Conservation (phyloP, 768 basidiomycete species). For the Trametes meyenii region DNA sequence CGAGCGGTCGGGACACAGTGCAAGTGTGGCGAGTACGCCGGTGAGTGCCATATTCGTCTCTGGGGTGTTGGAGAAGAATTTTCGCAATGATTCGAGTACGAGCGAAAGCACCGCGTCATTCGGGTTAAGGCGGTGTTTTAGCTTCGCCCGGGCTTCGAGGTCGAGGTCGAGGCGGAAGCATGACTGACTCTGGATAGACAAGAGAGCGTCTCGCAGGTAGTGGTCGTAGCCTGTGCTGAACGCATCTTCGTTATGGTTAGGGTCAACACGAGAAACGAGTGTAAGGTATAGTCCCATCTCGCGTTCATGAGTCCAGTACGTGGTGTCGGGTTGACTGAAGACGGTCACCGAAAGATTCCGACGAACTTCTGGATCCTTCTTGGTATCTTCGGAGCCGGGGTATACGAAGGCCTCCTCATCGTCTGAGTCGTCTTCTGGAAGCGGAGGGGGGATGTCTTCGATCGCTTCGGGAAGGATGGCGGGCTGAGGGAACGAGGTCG, state of each 20-base stretch:
- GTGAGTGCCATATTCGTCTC: slow-evolving; percentile 90
- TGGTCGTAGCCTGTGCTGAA: slow-evolving; percentile 88
- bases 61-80: slow-evolving; percentile 84
- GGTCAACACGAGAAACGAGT: slow-evolving; percentile 77
- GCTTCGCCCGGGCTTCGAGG: slow-evolving; percentile 41
- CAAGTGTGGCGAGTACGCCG: slow-evolving; percentile 76
- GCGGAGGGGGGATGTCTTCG: slow-evolving; percentile 22
- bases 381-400: slow-evolving; percentile 42
- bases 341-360: slow-evolving; percentile 12
- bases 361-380: slow-evolving; percentile 1
- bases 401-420: slow-evolving; percentile 57
- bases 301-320: slow-evolving; percentile 78
- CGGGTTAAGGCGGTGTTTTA: slow-evolving; percentile 77
- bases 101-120: slow-evolving; percentile 75
- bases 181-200: slow-evolving; percentile 65
- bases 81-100: slow-evolving; percentile 69
- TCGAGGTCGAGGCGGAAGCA: slow-evolving; percentile 55
- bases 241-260: slow-evolving; percentile 64
- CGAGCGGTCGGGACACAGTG: slow-evolving; percentile 83
- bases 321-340: slow-evolving; percentile 69
- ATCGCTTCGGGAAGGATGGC: slow-evolving; percentile 36
- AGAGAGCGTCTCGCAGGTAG: slow-evolving; percentile 77
- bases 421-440: slow-evolving; percentile 40
- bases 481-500: slow-evolving; percentile 76
- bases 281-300: slow-evolving; percentile 82